These are phyloP conservation scores for Metschnikowia chrysomelidarum DNA, from an alignment of 805 yeast species.

Conservation along the genomic window DNA sequence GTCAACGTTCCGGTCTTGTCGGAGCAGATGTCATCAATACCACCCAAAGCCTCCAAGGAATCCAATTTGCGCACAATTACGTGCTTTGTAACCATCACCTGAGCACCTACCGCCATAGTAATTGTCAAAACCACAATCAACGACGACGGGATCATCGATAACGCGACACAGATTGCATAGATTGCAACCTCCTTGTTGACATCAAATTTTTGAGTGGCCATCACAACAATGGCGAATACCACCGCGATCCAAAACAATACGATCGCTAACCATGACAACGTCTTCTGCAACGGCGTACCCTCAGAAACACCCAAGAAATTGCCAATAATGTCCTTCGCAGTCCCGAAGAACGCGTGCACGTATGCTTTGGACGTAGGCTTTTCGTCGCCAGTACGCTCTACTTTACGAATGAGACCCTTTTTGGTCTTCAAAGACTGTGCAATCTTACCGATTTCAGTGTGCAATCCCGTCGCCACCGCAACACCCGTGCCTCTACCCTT, in stretches of 20 bases:
- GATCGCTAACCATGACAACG: constrained; percentile 73
- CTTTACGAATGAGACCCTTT: constrained; percentile 37
- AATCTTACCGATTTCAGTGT: constrained; percentile 72
- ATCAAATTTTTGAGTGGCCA: constrained; percentile 74
- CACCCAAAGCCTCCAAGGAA: constrained; percentile 75
- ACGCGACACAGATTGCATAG: constrained; percentile 81
- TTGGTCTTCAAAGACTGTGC: constrained; percentile 40
- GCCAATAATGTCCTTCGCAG: constrained; percentile 56
- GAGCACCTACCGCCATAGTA: constrained; percentile 81
- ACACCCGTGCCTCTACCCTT: constrained; percentile 75
- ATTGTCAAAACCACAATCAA: constrained; percentile 78
- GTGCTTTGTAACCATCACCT: constrained; percentile 60
- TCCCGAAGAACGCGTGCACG: constrained; percentile 41
- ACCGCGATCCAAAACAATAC: constrained; percentile 72
- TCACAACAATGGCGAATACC: constrained; percentile 76
- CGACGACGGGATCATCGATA: constrained; percentile 80
- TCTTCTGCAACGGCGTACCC: constrained; percentile 83
- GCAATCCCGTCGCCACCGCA: constrained; percentile 63
- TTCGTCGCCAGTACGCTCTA: constrained; percentile 36
- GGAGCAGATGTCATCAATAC: constrained; percentile 75
- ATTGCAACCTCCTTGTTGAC: constrained; percentile 80
- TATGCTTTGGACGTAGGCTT: constrained; percentile 44
- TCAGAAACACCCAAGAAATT: constrained; percentile 68
- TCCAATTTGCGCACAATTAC: constrained; percentile 76
- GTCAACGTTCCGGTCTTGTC: constrained; percentile 83